A percentile compares a stretch with the other conserved stretches of the same genome.
phyloP scores from a whole-genome alignment of 2,329 filamentous ascomycete genomes.

The Aspergillus sp. region DNA sequence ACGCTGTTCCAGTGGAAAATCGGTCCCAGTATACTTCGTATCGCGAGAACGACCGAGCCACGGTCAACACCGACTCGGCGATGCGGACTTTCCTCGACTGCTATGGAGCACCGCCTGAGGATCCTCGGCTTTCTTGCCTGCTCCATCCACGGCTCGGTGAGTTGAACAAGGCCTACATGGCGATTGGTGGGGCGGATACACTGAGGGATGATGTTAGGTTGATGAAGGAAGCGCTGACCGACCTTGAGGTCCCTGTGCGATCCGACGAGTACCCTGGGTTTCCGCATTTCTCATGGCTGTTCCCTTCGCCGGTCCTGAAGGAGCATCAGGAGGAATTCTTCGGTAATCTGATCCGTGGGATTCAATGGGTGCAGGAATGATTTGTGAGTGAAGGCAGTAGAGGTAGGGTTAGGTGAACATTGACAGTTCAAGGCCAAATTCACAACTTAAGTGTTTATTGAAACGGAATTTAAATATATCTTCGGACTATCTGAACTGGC shows the following conservation, averaged over 20 bases:
- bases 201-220: conserved; percentile 10
- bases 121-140: conserved; percentile 4
- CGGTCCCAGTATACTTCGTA: conserved; percentile 34
- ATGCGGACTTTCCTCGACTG: conserved; percentile 36
- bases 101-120: conserved; percentile 1
- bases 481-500: too few relatives aligned
- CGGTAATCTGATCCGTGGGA: not conserved
- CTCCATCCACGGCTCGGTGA: conserved; percentile 7
- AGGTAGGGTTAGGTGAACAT: too few relatives aligned
- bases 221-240: conserved; percentile 5
- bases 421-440: too few relatives aligned
- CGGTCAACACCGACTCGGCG: conserved; percentile 35
- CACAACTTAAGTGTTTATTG: rapidly evolving
- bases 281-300: conserved; percentile 9
- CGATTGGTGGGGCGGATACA: conserved; percentile 9
- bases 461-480: too few relatives aligned
- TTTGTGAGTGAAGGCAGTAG: not conserved
- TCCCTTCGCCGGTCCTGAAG: not conserved
- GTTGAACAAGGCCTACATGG: conserved; percentile 13
- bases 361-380: conserved; percentile 4
- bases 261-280: conserved; percentile 4
- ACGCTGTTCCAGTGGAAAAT: conserved; percentile 34
- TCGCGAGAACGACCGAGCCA: conserved; percentile 36
- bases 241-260: not conserved
- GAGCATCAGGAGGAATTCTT: conserved; percentile 1